phyloP scores from a whole-genome alignment of 805 yeast genomes.

The Kazachstania viticola region DNA sequence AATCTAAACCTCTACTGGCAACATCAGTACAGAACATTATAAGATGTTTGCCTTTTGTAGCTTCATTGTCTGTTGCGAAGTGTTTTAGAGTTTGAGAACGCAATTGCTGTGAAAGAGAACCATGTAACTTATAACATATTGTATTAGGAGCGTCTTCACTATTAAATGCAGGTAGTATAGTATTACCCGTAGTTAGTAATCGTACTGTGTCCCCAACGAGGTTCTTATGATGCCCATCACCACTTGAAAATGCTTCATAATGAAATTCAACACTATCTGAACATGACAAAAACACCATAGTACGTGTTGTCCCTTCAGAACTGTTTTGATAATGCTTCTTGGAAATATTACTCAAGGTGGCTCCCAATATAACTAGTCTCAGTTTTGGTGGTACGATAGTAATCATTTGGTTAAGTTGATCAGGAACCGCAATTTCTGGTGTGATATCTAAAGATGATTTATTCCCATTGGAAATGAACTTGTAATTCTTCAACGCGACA shows the following conservation, averaged over 20 bases:
- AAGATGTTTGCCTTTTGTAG: constrained; percentile 39
- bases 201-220: constrained; percentile 27
- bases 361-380: constrained; percentile 71
- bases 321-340: constrained; percentile 12
- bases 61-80: constrained; percentile 36
- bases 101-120: constrained; percentile 74
- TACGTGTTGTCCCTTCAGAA: constrained; percentile 32
- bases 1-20: constrained; percentile 92
- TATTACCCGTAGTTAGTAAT: constrained; percentile 18
- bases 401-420: constrained; percentile 72
- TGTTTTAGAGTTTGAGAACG: constrained; percentile 68
- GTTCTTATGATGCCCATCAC: constrained; percentile 37
- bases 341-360: constrained; percentile 43
- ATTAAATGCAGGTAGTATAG: constrained; percentile 24
- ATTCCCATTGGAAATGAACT: constrained; percentile 40
- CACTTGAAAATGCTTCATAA: constrained; percentile 49
- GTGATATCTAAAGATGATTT: constrained; percentile 10
- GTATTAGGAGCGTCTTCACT: constrained; percentile 30
- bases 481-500: constrained; percentile 60
- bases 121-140: constrained; percentile 67
- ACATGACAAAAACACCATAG: constrained; percentile 84
- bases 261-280: constrained; percentile 96
- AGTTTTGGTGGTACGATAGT: constrained; percentile 88
- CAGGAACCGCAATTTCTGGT: constrained; percentile 69
- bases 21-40: constrained; percentile 92